Percentiles rank a stretch among this genome's conserved stretches.
phyloP scores from a whole-genome alignment of 148 eudicot genomes.

The Fagopyrum esculentum region DNA sequence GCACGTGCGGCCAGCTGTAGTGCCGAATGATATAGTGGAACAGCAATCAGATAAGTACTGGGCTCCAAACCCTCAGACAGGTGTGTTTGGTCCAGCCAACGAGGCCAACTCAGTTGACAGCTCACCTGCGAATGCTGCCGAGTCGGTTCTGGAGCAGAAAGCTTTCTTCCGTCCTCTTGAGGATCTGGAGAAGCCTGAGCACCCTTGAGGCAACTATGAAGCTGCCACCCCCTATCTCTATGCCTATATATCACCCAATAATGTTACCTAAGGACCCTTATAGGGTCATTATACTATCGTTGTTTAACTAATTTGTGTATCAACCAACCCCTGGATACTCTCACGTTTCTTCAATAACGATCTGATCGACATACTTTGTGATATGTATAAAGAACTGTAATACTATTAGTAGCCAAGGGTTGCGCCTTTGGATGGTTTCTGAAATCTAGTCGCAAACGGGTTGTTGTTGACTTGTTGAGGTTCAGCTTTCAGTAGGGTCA shows the following conservation, averaged over 20 bases:
- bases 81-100: conserved; percentile 72
- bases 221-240: background rate
- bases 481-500: no score
- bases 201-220: conserved; percentile 9
- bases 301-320: background rate
- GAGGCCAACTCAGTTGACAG: conserved; percentile 24
- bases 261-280: background rate
- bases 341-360: background rate
- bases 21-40: conserved; percentile 61
- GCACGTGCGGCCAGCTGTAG: conserved; percentile 43
- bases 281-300: background rate
- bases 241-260: background rate
- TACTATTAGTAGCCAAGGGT: background rate
- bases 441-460: background rate
- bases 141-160: conserved; percentile 77
- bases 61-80: conserved; percentile 84
- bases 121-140: conserved; percentile 25
- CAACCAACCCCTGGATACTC: background rate
- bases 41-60: conserved; percentile 58
- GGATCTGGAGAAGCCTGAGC: conserved; percentile 55
- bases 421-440: background rate
- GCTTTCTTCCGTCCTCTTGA: conserved; percentile 82
- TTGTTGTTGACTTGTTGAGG: background rate
- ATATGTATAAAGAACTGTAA: background rate
- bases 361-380: background rate